phyloP scores from a whole-genome alignment of 305 asterid genomes.

The Euphrasia arctica region DNA sequence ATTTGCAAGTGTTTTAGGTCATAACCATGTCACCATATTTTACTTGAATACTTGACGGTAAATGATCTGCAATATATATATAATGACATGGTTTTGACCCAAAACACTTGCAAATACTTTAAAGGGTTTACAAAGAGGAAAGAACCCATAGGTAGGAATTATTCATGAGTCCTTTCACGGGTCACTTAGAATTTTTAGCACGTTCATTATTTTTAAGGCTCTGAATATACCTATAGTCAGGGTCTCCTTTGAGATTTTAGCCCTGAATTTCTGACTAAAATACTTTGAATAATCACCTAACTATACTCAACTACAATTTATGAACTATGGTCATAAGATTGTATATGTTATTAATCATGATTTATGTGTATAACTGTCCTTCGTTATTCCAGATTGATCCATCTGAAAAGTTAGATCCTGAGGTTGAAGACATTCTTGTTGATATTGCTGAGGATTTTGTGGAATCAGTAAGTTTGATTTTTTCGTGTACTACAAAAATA shows the following conservation, averaged over 20 bases:
- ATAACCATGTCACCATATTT: no score
- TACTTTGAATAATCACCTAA: background rate
- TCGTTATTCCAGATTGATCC: conserved; percentile 69
- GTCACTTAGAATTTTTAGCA: background rate
- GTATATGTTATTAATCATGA: background rate
- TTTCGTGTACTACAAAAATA: background rate
- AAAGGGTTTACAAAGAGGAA: background rate
- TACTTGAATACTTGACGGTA: no score
- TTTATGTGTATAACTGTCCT: conserved; percentile 17
- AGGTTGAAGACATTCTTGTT: conserved; percentile 76
- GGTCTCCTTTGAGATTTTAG: background rate
- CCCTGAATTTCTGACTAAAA: no score
- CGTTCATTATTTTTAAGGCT: background rate
- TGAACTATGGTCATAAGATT: conserved; percentile 1
- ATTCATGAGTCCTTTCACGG: background rate
- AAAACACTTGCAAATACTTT: background rate
- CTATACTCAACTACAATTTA: background rate
- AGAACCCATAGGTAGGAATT: background rate
- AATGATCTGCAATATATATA: background rate
- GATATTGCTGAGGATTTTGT: conserved; percentile 93
- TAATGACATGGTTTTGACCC: background rate
- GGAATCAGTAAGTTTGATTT: conserved; percentile 72
- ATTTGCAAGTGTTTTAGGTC: no score
- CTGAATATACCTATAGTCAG: background rate
- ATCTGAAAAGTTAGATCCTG: conserved; percentile 77